phyloP scores from a whole-genome alignment of 331 rosid species.

The Saraca asoca region DNA sequence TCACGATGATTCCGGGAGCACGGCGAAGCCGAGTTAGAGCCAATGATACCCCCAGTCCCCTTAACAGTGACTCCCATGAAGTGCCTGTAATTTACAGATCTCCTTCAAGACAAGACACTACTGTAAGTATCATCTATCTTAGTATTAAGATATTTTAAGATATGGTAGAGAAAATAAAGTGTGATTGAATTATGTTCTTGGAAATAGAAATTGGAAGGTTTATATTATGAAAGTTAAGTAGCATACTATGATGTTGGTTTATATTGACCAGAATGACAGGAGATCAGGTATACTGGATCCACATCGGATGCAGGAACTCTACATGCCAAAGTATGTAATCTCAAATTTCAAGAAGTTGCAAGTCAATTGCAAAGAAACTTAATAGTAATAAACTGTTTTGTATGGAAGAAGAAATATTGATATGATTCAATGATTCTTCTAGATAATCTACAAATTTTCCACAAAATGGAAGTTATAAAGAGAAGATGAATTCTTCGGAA shows the following conservation, averaged over 20 bases:
- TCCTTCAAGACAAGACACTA: slow-evolving; percentile 27
- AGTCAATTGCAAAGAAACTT: background rate
- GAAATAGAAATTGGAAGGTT: slow-evolving; percentile 10
- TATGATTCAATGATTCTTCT: too few relatives aligned
- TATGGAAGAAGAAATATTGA: too few relatives aligned
- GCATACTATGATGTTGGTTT: slow-evolving; percentile 1
- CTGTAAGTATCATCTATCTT: slow-evolving; percentile 38
- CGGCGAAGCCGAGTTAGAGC: slow-evolving; percentile 28
- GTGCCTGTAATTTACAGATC: slow-evolving; percentile 45
- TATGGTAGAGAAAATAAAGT: background rate
- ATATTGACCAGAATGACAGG: slow-evolving; percentile 37
- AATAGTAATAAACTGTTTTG: background rate
- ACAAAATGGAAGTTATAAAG: too few relatives aligned
- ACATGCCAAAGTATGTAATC: slow-evolving; percentile 37
- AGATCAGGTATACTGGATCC: slow-evolving; percentile 22
- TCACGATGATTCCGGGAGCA: slow-evolving; percentile 16
- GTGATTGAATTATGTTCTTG: background rate
- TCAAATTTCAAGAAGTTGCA: slow-evolving; percentile 6
- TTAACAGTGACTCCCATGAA: slow-evolving; percentile 30
- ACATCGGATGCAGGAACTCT: slow-evolving; percentile 12
- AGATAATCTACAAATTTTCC: too few relatives aligned
- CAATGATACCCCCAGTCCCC: slow-evolving; percentile 33
- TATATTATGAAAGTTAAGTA: background rate
- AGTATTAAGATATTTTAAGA: slow-evolving; percentile 2
- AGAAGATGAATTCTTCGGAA: too few relatives aligned